phyloP scores from a whole-genome alignment of 371 early-diverging fungal genomes.

The Mortierella sp. region DNA sequence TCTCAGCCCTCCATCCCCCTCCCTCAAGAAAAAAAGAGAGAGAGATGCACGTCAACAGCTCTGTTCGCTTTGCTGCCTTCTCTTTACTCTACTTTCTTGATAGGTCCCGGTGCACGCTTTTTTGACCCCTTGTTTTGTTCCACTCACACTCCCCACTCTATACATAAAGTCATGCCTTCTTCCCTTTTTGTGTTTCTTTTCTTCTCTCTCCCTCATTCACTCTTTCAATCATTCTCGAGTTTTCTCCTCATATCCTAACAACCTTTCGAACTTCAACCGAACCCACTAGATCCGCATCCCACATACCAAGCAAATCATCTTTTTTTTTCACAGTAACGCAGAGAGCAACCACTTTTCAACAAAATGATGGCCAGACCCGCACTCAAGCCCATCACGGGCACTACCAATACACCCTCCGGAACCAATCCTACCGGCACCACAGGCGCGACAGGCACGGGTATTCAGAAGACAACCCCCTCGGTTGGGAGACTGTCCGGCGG shows the following conservation, averaged over 20 bases:
- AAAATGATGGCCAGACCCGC: background rate
- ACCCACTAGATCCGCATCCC: background rate
- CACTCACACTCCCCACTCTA: background rate
- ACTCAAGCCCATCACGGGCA: background rate
- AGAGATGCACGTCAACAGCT: too few species aligned
- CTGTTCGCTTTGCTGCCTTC: background rate
- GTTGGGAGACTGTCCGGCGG: slow-evolving; percentile 23
- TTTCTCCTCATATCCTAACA: background rate
- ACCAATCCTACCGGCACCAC: background rate
- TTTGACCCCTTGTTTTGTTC: slow-evolving; percentile 4
- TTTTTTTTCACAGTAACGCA: background rate
- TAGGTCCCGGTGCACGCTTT: background rate
- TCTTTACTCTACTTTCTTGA: background rate
- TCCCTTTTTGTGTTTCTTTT: background rate
- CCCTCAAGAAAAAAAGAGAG: background rate
- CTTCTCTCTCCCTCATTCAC: background rate
- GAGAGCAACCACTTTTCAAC: background rate
- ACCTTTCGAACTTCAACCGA: background rate
- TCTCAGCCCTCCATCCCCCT: slow-evolving; percentile 5
- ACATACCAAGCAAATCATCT: background rate
- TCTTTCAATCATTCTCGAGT: background rate
- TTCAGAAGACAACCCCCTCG: slow-evolving; percentile 7
- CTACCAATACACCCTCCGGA: background rate
- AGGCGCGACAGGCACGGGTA: background rate
- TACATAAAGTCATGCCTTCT: slow-evolving; percentile 9